These are phyloP conservation scores for Neurospora sp. DNA, from an alignment of 495 filamentous ascomycete species.

Conservation along the genomic window DNA sequence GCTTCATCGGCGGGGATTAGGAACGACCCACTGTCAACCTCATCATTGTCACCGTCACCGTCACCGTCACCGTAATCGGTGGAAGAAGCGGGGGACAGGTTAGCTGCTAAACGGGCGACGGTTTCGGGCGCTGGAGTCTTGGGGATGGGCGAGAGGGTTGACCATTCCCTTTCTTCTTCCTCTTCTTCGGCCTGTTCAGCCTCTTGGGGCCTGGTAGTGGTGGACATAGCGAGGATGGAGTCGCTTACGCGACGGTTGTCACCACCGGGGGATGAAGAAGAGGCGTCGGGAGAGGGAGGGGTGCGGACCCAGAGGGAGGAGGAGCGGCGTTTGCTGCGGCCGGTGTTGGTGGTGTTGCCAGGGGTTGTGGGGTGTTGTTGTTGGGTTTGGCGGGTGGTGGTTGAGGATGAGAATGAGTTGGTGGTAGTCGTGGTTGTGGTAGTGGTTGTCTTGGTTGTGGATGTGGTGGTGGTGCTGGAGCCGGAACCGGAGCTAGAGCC, in stretches of 20 bases:
- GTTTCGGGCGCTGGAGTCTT: slow-evolving; percentile 43
- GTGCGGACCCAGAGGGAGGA: slow-evolving; percentile 41
- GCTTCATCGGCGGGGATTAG: slow-evolving; percentile 4
- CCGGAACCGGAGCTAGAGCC: slow-evolving; percentile 22
- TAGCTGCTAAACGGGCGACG: slow-evolving; percentile 32
- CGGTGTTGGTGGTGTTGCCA: slow-evolving; percentile 5
- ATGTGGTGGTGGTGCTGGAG: slow-evolving; percentile 25
- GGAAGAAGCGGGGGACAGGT: slow-evolving; percentile 27
- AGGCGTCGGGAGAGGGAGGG: slow-evolving; percentile 6
- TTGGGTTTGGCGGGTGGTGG: background rate
- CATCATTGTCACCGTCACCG: slow-evolving; percentile 1
- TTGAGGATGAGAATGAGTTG: background rate
- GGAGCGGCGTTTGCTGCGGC: slow-evolving; percentile 32
- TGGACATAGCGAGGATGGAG: background rate
- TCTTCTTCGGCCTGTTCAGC: slow-evolving; percentile 15
- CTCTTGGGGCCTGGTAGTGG: slow-evolving; percentile 21
- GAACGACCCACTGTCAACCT: background rate
- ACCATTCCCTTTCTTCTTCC: slow-evolving; percentile 28
- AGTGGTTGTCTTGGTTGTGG: slow-evolving; percentile 32
- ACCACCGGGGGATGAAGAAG: background rate
- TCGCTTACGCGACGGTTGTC: background rate
- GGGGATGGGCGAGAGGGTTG: slow-evolving; percentile 37
- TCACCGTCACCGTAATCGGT: background rate
- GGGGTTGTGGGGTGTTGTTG: slow-evolving; percentile 1
- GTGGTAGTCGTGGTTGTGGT: slow-evolving; percentile 10